Percentiles rank a stretch among this genome's conserved stretches.
Conservation (phyloP, 2,329 filamentous ascomycete genomes). For the Penicillium sp. region DNA sequence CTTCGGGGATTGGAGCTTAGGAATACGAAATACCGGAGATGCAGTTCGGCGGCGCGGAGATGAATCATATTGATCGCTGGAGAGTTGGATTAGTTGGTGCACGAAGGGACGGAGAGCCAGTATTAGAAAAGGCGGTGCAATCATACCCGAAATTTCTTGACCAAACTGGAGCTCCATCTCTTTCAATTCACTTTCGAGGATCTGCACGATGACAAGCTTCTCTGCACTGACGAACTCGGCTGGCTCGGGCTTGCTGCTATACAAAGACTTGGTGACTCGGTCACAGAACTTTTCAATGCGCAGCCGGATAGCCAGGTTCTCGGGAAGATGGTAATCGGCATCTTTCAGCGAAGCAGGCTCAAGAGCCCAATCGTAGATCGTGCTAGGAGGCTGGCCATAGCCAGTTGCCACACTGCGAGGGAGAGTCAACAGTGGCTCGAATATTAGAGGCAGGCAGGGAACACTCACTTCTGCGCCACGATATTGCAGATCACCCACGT, state of each 20-base stretch:
- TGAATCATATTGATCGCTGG: slow-evolving; percentile 54
- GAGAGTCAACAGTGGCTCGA: slow-evolving; percentile 22
- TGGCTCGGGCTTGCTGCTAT: slow-evolving; percentile 62
- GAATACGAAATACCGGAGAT: slow-evolving; percentile 55
- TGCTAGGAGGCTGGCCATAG: slow-evolving; percentile 68
- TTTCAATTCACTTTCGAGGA: slow-evolving; percentile 52
- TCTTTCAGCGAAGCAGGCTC: slow-evolving; percentile 52
- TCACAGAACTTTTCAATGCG: slow-evolving; percentile 65
- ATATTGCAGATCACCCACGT: slow-evolving; percentile 72
- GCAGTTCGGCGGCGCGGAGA: slow-evolving; percentile 52
- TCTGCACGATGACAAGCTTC: slow-evolving; percentile 51
- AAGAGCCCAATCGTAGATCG: slow-evolving; percentile 64
- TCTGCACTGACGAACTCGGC: slow-evolving; percentile 54
- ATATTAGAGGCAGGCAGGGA: neutral
- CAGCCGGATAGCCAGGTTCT: slow-evolving; percentile 57
- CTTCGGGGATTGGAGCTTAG: slow-evolving; percentile 51
- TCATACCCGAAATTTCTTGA: slow-evolving; percentile 43
- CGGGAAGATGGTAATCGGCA: slow-evolving; percentile 55
- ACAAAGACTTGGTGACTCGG: slow-evolving; percentile 62
- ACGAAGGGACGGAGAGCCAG: neutral
- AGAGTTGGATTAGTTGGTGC: slow-evolving; percentile 14
- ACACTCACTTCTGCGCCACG: slow-evolving; percentile 66
- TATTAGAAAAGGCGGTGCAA: neutral
- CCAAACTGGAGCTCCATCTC: slow-evolving; percentile 60
- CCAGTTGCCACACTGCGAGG: slow-evolving; percentile 63